Evolutionary conservation across 345 rosid species (phyloP), one percentile per base, ranked within the genome.

Genomic region (Aquilaria sinensis): DNA sequence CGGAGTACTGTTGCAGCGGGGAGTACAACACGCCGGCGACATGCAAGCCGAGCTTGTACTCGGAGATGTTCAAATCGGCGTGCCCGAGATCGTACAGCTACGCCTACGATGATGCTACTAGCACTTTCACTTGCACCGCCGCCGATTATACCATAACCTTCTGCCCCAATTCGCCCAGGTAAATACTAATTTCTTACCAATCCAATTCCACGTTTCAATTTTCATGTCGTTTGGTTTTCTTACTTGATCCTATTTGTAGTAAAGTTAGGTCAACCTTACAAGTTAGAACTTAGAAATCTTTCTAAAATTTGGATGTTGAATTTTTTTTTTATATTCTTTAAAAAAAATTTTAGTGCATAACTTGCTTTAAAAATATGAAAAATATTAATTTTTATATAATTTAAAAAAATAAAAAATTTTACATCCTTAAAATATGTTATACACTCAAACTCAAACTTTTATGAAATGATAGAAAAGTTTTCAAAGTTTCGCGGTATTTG

Each of bases 31-130:
- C 85, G 7, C 92, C 96, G 2, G 79, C 76, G 31, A 71, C 83
- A 1, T 88, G 96, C 33, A 77, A 77, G 65, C 88, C 96, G 9
- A 80, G 87, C 1, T 61, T 71, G 43, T 88, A 83, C 73, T 81
- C 96, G 1, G 53, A 60, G 32, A 70, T 75, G 13, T 88, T 88
- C 80, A 88, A 88, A 78, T 63, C 75, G 9, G 87, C 87, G 0
- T 88, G 96, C 54, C 96, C 91, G 4, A 79, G 43, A 51, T 85
- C 96, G 0, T 88, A 88, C 48, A 88, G 96, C 81, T 88, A 85
- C 23, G 96, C 96, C 4, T 88, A 82, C 16, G 96, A 89, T 67
- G 96, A 89, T 23, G 82, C 85, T 51, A 62, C 79, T 0, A 89
- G 96, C 50, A 89, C 90, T 29, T 89, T 89, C 70, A 89, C 92